Evolutionary conservation across 2,329 filamentous ascomycete genomes (phyloP), one percentile per base, ranked within the genome.

Genomic region (Coniella vitis): DNA sequence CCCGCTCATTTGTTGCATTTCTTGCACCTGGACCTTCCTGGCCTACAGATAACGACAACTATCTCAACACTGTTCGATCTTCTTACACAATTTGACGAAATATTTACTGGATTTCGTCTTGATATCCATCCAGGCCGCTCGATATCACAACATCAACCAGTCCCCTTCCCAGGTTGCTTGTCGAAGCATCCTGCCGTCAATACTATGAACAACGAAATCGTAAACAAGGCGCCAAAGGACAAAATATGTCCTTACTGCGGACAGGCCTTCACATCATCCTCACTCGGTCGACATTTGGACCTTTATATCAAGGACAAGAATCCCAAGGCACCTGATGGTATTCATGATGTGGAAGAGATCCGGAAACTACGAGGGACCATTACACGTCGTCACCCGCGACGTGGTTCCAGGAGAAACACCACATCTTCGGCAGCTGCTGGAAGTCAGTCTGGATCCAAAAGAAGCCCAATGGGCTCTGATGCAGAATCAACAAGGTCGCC

Each of bases 291-390:
- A 39, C 91, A 97, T 68, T 83, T 96, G 57, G 91, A 97, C 65
- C 79, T 95, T 35, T 96, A 94, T 66, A 90, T 96, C 60, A 90
- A 90, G 62, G 85, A 90, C 51, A 94, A 90, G 70, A 96, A 96
- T 65, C 89, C 91, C 1, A 93, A 90, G 66, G 77, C 84, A 1
- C 72, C 86, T 7, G 91, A 97, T 68, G 90, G 90, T 43, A 70
- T 95, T 39, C 91, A 97, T 67, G 77, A 95, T 69, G 87, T 96
- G 51, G 87, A 91, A 7, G 87, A 88, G 65, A 97, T 97, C 60
- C 79, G 80, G 57, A 87, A 86, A 66, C 72, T 95, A 60, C 81
- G 91, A 46, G 87, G 88, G 38, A 79, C 81, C 53, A 95, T 97
- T 65, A 97, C 91, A 21, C 77, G 91, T 55, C 78, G 91, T 52